Conservation (phyloP, 164 flowering plant species). For the Annona cherimola region DNA sequence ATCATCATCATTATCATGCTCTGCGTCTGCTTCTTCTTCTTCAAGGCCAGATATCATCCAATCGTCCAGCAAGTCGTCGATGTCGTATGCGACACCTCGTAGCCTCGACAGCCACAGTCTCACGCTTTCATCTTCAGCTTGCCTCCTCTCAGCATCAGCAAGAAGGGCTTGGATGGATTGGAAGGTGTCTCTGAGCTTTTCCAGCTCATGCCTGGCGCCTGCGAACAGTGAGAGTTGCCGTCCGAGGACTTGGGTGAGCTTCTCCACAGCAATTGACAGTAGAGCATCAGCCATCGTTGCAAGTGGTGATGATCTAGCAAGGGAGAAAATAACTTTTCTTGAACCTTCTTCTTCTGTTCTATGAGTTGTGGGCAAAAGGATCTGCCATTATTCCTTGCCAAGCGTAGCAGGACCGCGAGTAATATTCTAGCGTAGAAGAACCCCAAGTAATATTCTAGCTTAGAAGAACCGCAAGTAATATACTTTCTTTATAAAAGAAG, state of each 20-base stretch:
- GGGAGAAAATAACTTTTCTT: too few species aligned
- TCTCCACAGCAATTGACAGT: neutral
- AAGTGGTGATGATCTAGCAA: too few species aligned
- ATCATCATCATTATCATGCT: neutral
- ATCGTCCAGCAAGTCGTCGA: neutral
- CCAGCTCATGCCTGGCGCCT: neutral
- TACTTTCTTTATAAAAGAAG: too few species aligned
- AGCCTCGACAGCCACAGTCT: neutral
- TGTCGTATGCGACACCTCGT: neutral
- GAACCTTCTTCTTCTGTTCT: too few species aligned
- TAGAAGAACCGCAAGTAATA: too few species aligned
- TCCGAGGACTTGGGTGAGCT: neutral
- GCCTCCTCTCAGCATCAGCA: neutral
- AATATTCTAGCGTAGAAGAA: too few species aligned
- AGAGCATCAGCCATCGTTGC: neutral
- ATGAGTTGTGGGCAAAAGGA: too few species aligned
- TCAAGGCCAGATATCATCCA: neutral
- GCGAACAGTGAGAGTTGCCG: neutral
- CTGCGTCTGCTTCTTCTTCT: too few species aligned
- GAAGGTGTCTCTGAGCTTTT: neutral
- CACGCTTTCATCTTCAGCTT: neutral
- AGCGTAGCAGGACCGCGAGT: too few species aligned
- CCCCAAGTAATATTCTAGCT: too few species aligned
- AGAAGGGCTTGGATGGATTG: neutral
- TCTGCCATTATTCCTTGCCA: too few species aligned